A percentile compares a stretch with the other conserved stretches of the same genome.
Evolutionary conservation across 2,329 filamentous ascomycete species (phyloP).

Genomic region (Aureobasidium sp.): DNA sequence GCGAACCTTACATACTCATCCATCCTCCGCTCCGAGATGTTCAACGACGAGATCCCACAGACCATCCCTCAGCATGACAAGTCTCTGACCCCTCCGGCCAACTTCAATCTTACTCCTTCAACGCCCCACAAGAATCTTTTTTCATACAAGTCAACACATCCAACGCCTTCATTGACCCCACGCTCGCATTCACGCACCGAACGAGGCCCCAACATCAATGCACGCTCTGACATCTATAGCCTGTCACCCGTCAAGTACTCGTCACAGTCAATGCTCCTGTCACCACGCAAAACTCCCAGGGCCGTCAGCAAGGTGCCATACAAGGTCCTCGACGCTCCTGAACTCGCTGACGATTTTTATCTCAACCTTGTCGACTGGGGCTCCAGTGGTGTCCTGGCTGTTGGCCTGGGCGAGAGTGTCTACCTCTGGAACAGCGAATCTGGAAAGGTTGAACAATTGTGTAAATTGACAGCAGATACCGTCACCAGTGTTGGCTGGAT

Average conservation of each 20-base stretch:
- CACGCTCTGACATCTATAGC: constrained; percentile 88
- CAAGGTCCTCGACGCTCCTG: constrained; percentile 93
- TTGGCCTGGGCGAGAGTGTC: constrained; percentile 85
- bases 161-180: constrained; percentile 80
- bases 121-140: constrained; percentile 98
- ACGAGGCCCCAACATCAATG: constrained; percentile 81
- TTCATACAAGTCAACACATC: constrained; percentile 71
- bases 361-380: constrained; percentile 97
- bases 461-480: constrained; percentile 83
- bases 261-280: constrained; percentile 88
- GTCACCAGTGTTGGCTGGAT: constrained; percentile 99
- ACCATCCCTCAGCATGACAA: constrained; percentile 54
- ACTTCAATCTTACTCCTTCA: constrained; percentile 70
- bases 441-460: constrained; percentile 87
- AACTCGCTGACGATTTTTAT: constrained; percentile 95
- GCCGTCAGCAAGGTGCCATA: constrained; percentile 94
- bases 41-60: constrained; percentile 84
- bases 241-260: constrained; percentile 87
- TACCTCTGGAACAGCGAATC: constrained; percentile 98
- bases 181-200: constrained; percentile 56
- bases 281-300: constrained; percentile 78
- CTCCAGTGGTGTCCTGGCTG: constrained; percentile 85
- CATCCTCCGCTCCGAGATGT: constrained; percentile 82
- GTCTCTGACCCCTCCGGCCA: constrained; percentile 71
- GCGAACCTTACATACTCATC: constrained; percentile 89